These are phyloP conservation scores for Melaleuca alternifolia DNA, from an alignment of 345 rosid species.

Conservation along the genomic window DNA sequence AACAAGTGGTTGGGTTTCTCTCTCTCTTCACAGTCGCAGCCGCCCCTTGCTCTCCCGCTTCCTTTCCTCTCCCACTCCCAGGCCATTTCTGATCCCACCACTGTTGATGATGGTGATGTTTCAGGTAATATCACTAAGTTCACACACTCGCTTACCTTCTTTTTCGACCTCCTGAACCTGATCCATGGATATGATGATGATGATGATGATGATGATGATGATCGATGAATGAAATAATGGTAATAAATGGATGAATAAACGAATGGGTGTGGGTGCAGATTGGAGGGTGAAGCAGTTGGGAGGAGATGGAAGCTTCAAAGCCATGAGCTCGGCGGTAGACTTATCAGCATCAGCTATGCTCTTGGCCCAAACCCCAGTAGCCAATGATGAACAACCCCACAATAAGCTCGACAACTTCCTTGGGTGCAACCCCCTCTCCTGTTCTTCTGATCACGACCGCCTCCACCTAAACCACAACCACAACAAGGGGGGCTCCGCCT, in stretches of 20 bases:
- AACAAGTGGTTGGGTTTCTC: conserved; percentile 84
- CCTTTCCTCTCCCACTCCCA: conserved; percentile 10
- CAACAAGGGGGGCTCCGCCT: not conserved
- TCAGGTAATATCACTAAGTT: not conserved
- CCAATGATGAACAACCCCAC: conserved; percentile 18
- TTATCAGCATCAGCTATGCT: not conserved
- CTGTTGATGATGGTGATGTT: not conserved
- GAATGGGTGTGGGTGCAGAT: conserved; percentile 18
- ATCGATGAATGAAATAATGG: not conserved
- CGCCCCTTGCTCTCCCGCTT: not conserved
- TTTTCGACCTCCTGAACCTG: not conserved
- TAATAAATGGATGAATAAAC: not conserved
- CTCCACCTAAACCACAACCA: not conserved
- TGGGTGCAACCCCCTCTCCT: conserved; percentile 38
- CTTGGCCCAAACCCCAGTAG: not conserved
- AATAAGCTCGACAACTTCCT: conserved; percentile 83
- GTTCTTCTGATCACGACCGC: not conserved
- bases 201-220: not conserved
- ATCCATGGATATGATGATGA: not conserved
- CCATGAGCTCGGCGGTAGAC: not conserved
- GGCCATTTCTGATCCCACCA: not conserved
- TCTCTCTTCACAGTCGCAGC: conserved; percentile 23
- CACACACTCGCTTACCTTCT: not conserved
- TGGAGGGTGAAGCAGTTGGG: conserved; percentile 51
- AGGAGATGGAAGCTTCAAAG: conserved; percentile 15